A percentile compares a stretch with the other conserved stretches of the same genome.
Evolutionary conservation across 805 yeast species (phyloP).

Genomic region (Phaffomyces thermotolerans): DNA sequence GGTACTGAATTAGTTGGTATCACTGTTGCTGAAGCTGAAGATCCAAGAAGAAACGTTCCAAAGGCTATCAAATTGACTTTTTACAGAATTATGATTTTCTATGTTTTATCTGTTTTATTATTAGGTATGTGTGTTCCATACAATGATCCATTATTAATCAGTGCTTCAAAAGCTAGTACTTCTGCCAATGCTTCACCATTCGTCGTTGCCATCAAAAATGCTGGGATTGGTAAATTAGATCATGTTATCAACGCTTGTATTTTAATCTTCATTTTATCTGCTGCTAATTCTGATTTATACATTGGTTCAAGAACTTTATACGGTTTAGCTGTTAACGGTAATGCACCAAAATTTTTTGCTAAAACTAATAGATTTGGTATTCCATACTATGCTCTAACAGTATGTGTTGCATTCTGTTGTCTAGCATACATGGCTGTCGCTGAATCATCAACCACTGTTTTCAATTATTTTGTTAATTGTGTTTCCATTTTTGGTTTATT

Average conservation of each 20-base stretch:
- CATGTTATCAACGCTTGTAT: constrained; percentile 75
- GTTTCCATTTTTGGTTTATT: constrained; percentile 70
- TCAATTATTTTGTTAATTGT: constrained; percentile 66
- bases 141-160: constrained; percentile 39
- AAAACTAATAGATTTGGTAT: constrained; percentile 64
- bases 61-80: constrained; percentile 46
- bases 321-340: constrained; percentile 64
- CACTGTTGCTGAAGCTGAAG: constrained; percentile 41
- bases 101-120: constrained; percentile 48
- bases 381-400: constrained; percentile 50
- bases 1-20: constrained; percentile 59
- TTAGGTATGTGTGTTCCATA: constrained; percentile 72
- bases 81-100: constrained; percentile 71
- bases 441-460: constrained; percentile 48
- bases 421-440: constrained; percentile 68
- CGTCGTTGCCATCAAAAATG: constrained; percentile 59
- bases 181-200: constrained; percentile 75
- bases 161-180: constrained; percentile 46
- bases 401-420: constrained; percentile 46
- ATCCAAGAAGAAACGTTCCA: constrained; percentile 42
- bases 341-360: constrained; percentile 64
- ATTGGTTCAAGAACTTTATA: constrained; percentile 71
- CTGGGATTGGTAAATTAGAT: constrained; percentile 61
- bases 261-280: constrained; percentile 70
- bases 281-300: constrained; percentile 74